Percentiles rank a stretch among this genome's conserved stretches.
Conservation (phyloP, 176 grass and related monocot genomes). For the Raddia distichophylla region DNA sequence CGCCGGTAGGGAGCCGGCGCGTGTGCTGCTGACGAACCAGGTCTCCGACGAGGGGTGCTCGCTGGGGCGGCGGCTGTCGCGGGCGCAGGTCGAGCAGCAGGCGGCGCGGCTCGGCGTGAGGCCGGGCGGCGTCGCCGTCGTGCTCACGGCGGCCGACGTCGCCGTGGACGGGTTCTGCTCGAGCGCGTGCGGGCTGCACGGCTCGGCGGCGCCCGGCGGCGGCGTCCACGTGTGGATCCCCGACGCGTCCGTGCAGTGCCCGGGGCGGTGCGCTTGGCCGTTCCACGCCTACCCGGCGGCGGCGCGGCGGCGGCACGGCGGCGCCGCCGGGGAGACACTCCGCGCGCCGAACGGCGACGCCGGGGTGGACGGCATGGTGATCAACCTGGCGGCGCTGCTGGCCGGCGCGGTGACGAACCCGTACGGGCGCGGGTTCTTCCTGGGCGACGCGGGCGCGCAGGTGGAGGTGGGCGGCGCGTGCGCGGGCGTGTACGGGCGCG, state of each 20-base stretch:
- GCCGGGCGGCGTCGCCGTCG: conserved; percentile 57
- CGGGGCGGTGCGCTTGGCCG: conserved; percentile 74
- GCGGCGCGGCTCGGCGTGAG: conserved; percentile 67
- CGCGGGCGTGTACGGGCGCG: conserved; percentile 57
- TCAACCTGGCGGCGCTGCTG: conserved; percentile 79
- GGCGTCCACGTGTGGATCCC: conserved; percentile 77
- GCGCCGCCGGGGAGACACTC: conserved; percentile 40
- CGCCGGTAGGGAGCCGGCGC: conserved; percentile 50
- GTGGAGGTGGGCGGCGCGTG: conserved; percentile 71
- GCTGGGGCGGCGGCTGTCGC: conserved; percentile 52
- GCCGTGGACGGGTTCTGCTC: conserved; percentile 69
- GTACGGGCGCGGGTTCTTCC: conserved; percentile 69
- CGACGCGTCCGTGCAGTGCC: conserved; percentile 66
- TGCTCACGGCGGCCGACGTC: conserved; percentile 80
- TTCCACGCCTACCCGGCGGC: conserved; percentile 54
- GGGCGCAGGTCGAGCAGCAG: conserved; percentile 53
- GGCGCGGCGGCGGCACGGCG: neutral
- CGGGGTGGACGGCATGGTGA: conserved; percentile 70
- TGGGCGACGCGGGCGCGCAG: conserved; percentile 56
- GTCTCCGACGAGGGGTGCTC: conserved; percentile 57
- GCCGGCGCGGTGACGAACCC: conserved; percentile 82
- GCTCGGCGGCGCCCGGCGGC: neutral
- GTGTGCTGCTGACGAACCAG: conserved; percentile 78
- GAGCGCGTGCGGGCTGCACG: conserved; percentile 65
- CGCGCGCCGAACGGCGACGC: conserved; percentile 69